Evolutionary conservation across 129 eudicot species (phyloP).

Genomic region (Solidago caesia): DNA sequence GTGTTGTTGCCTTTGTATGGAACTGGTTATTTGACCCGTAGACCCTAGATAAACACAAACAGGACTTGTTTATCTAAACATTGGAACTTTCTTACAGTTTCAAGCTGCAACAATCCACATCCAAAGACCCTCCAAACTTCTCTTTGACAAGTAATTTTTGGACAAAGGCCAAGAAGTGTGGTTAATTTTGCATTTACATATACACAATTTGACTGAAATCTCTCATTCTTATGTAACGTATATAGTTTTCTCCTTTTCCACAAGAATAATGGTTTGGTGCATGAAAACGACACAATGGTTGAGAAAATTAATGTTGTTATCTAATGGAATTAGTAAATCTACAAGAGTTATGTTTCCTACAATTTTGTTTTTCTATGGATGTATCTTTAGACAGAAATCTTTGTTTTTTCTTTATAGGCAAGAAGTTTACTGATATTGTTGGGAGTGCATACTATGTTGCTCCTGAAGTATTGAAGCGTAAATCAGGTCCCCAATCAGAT

Average conservation of each 20-base stretch:
- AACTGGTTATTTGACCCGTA: too few species aligned
- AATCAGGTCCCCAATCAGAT: constrained; percentile 97
- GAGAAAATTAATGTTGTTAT: background rate
- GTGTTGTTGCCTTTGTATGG: too few species aligned
- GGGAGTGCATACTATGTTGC: constrained; percentile 99
- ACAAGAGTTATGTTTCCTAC: background rate
- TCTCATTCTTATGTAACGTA: background rate
- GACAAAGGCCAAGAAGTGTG: too few species aligned
- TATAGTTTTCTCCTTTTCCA: background rate
- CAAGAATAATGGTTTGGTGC: background rate
- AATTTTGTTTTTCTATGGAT: background rate
- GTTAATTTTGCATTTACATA: too few species aligned
- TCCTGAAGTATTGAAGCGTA: constrained; percentile 92
- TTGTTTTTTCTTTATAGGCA: constrained; percentile 52
- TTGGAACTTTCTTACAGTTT: too few species aligned
- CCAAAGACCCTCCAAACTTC: too few species aligned
- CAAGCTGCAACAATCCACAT: too few species aligned
- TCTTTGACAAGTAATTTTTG: too few species aligned
- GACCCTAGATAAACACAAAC: too few species aligned
- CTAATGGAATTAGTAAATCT: background rate
- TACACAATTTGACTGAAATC: too few species aligned
- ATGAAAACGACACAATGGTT: background rate
- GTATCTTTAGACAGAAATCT: constrained; percentile 3
- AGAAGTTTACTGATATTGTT: constrained; percentile 79
- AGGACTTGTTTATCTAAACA: too few species aligned